A percentile compares a stretch with the other conserved stretches of the same genome.
Evolutionary conservation across 768 basidiomycete genomes (phyloP).

Genomic region (Phaffia tasmanica): DNA sequence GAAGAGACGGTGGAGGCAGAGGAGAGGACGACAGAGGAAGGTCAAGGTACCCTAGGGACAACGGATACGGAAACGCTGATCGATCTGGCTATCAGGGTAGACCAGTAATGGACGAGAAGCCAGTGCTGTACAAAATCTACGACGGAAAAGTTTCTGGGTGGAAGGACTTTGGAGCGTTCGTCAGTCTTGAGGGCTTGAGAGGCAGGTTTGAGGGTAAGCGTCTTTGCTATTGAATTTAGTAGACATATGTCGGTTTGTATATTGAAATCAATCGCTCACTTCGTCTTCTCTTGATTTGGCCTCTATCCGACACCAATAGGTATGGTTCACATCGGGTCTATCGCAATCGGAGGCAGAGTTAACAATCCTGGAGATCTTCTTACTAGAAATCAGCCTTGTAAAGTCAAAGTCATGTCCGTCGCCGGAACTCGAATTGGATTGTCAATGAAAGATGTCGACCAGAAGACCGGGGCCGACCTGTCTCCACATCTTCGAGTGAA

Average conservation of each 20-base stretch:
- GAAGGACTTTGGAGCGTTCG: conserved; percentile 94
- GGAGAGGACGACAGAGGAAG: conserved; percentile 13
- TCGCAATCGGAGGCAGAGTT: conserved; percentile 67
- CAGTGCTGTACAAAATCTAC: conserved; percentile 90
- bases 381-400: conserved; percentile 70
- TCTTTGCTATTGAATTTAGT: neutral
- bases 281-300: conserved; percentile 14
- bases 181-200: conserved; percentile 70
- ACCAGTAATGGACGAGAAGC: conserved; percentile 57
- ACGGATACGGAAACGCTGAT: conserved; percentile 34
- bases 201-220: conserved; percentile 78
- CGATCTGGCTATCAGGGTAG: conserved; percentile 32
- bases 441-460: conserved; percentile 98
- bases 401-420: conserved; percentile 92
- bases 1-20: neutral
- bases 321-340: conserved; percentile 94
- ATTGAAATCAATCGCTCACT: neutral
- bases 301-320: conserved; percentile 44
- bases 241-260: neutral
- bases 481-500: conserved; percentile 90
- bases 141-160: conserved; percentile 69
- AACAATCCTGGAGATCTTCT: conserved; percentile 80
- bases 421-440: conserved; percentile 69
- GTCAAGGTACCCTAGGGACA: conserved; percentile 33
- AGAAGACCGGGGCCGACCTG: conserved; percentile 74